Evolutionary conservation across 805 yeast genomes (phyloP).

Genomic region (Isabelozyma pseudorhagii): DNA sequence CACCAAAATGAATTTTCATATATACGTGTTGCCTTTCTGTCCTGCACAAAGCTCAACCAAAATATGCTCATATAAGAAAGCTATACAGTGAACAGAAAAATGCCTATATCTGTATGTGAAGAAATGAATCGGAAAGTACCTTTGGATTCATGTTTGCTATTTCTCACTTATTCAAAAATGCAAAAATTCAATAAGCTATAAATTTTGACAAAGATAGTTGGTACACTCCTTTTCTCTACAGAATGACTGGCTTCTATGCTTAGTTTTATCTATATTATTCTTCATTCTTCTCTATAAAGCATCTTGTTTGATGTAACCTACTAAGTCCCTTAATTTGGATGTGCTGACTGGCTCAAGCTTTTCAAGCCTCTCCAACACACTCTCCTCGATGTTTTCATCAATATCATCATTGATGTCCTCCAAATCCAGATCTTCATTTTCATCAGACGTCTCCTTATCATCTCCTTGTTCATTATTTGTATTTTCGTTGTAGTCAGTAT

Average conservation of each 20-base stretch:
- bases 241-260: too few species aligned
- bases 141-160: too few species aligned
- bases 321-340: constrained; percentile 22
- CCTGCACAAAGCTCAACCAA: neutral
- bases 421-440: constrained; percentile 17
- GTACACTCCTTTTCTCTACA: too few species aligned
- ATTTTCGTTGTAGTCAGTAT: constrained; percentile 28
- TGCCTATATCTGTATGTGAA: too few species aligned
- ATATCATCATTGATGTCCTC: constrained; percentile 20
- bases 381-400: constrained; percentile 23
- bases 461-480: constrained; percentile 23
- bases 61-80: neutral
- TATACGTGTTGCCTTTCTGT: neutral
- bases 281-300: neutral
- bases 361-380: constrained; percentile 33
- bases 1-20: neutral
- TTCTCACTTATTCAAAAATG: too few species aligned
- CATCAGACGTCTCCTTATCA: constrained; percentile 15
- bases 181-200: too few species aligned
- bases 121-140: too few species aligned
- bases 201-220: too few species aligned
- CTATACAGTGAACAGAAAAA: too few species aligned
- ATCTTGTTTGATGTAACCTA: constrained; percentile 40
- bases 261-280: too few species aligned
- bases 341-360: constrained; percentile 35